A percentile compares a stretch with the other conserved stretches of the same genome.
Conservation (phyloP, 306 rosid species). For the Cicer yamashitae region DNA sequence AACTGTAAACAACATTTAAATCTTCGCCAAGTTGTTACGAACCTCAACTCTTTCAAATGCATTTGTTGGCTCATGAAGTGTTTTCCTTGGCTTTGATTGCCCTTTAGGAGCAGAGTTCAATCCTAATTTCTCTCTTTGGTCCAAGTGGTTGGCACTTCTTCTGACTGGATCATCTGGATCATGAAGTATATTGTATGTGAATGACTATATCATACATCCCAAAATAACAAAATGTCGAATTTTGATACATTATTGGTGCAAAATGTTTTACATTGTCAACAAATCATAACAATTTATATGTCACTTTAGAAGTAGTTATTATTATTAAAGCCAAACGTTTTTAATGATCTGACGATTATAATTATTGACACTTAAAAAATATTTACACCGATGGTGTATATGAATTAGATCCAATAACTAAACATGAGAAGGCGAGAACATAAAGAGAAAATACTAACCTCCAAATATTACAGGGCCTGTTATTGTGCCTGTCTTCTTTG, state of each 20-base stretch:
- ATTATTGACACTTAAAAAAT: too few species aligned
- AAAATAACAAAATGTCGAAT: neutral
- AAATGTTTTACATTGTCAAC: too few species aligned
- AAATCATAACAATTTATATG: too few species aligned
- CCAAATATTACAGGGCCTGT: slow-evolving; percentile 68
- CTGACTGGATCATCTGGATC: slow-evolving; percentile 59
- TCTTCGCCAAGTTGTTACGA: slow-evolving; percentile 44
- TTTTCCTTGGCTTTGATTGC: slow-evolving; percentile 51
- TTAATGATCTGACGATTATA: too few species aligned
- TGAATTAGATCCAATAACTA: neutral
- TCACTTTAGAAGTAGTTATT: too few species aligned
- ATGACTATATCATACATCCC: neutral
- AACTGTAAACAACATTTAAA: neutral
- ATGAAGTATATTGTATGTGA: slow-evolving; percentile 31
- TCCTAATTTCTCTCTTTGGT: slow-evolving; percentile 88
- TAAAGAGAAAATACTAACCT: slow-evolving; percentile 53
- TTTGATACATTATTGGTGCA: too few species aligned
- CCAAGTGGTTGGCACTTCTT: slow-evolving; percentile 63
- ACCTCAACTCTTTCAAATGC: slow-evolving; percentile 88
- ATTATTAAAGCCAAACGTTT: too few species aligned
- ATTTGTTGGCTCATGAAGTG: slow-evolving; percentile 61
- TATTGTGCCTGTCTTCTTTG: slow-evolving; percentile 78
- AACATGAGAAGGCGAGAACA: slow-evolving; percentile 2
- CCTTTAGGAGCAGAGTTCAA: slow-evolving; percentile 62
- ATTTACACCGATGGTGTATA: too few species aligned